These are phyloP conservation scores for Yamadazyma blattariae DNA, from an alignment of 1,139 yeast species.

Conservation along the genomic window DNA sequence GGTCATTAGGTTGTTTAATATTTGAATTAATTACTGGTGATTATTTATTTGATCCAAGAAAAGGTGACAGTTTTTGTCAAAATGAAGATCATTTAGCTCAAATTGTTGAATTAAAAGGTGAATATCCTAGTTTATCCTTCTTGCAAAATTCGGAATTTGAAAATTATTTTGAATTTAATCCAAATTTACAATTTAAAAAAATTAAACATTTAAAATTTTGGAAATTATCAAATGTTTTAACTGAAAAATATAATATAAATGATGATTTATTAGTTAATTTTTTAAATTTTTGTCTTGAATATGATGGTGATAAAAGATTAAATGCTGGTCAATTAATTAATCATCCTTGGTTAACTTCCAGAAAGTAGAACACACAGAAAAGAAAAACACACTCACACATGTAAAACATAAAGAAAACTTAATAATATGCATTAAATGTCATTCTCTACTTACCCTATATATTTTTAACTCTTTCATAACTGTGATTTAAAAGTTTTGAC, in stretches of 20 bases:
- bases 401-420: no score
- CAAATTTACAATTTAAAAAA: constrained; percentile 43
- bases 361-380: not conserved
- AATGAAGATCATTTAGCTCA: constrained; percentile 90
- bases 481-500: constrained; percentile 1
- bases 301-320: constrained; percentile 33
- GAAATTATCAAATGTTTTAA: constrained; percentile 63
- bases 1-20: constrained; percentile 81
- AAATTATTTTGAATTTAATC: constrained; percentile 47
- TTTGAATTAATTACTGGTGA: constrained; percentile 86
- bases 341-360: constrained; percentile 35
- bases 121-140: constrained; percentile 49
- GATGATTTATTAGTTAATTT: constrained; percentile 34
- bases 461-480: no score
- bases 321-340: constrained; percentile 40
- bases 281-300: constrained; percentile 35
- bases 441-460: no score
- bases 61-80: constrained; percentile 58
- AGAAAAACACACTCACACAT: no score
- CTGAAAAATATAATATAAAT: constrained; percentile 50
- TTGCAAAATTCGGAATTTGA: constrained; percentile 51
- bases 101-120: constrained; percentile 63
- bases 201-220: constrained; percentile 67
- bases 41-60: constrained; percentile 77
- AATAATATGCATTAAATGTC: constrained; percentile 1